Percentiles rank a stretch among this genome's conserved stretches.
phyloP scores from a whole-genome alignment of 257 asterid genomes.

The Petrea volubilis region DNA sequence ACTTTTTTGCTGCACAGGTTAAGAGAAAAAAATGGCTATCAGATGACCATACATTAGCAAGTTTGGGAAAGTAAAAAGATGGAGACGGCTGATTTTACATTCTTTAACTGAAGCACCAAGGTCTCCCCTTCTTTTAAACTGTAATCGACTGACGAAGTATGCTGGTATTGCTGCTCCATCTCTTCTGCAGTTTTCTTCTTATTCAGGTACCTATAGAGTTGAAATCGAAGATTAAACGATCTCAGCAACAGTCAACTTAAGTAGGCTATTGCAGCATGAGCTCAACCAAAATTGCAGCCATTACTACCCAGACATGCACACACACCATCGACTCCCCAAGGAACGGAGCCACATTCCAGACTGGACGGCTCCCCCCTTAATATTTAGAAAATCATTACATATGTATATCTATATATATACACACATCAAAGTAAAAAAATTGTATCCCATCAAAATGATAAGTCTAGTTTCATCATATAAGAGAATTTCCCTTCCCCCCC shows the following conservation, averaged over 20 bases:
- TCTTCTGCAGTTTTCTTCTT: conserved; percentile 97
- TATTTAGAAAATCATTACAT: too few species aligned
- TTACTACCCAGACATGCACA: background rate
- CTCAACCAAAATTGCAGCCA: background rate
- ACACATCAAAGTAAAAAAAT: too few species aligned
- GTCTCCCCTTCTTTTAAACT: conserved; percentile 98
- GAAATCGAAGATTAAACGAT: background rate
- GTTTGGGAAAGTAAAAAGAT: background rate
- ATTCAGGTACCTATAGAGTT: conserved; percentile 71
- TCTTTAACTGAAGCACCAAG: conserved; percentile 80
- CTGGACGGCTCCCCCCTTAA: too few species aligned
- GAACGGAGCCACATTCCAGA: too few species aligned
- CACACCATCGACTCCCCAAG: too few species aligned
- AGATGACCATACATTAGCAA: conserved; percentile 17
- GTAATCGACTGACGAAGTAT: conserved; percentile 79
- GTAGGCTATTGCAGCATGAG: background rate
- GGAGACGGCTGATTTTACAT: conserved; percentile 39
- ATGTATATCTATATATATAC: too few species aligned
- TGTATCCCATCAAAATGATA: too few species aligned
- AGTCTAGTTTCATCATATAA: too few species aligned
- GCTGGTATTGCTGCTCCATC: conserved; percentile 93
- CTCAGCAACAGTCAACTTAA: background rate
- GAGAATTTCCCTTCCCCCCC: too few species aligned
- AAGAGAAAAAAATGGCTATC: background rate
- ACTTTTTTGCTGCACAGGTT: conserved; percentile 56